A percentile compares a stretch with the other conserved stretches of the same genome.
Evolutionary conservation across 2,329 filamentous ascomycete species (phyloP).

Genomic region (Trichoderma hamatum): DNA sequence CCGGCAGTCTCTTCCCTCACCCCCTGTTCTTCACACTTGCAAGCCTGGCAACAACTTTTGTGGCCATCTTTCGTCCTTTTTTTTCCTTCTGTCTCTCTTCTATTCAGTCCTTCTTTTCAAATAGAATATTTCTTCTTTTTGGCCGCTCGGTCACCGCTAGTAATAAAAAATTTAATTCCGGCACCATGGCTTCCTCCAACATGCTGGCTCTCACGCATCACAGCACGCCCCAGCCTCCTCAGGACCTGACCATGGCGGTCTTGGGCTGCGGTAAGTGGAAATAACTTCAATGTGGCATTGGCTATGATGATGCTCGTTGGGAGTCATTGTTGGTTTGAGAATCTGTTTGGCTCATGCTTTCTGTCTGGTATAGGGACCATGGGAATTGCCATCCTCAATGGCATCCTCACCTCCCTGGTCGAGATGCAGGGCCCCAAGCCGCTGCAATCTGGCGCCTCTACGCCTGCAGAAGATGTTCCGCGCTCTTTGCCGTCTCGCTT

Average conservation of each 20-base stretch:
- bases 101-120: neutral
- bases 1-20: neutral
- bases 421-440: constrained; percentile 52
- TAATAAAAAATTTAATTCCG: constrained; percentile 8
- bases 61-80: constrained; percentile 3
- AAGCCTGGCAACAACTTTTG: constrained; percentile 5
- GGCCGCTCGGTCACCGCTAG: constrained; percentile 22
- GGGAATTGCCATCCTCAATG: constrained; percentile 81
- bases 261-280: constrained; percentile 73
- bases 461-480: constrained; percentile 54
- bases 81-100: neutral
- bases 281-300: neutral
- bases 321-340: neutral
- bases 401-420: constrained; percentile 72
- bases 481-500: constrained; percentile 70
- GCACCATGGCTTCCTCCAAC: constrained; percentile 31
- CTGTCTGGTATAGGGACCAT: constrained; percentile 65
- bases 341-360: constrained; percentile 1
- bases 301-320: neutral
- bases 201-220: constrained; percentile 37
- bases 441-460: constrained; percentile 50
- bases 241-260: constrained; percentile 72
- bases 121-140: neutral
- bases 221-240: constrained; percentile 42
- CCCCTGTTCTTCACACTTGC: neutral